Evolutionary conservation across 106 monocot genomes (phyloP), one percentile per base, ranked within the genome.

Genomic region (Apostasia shenzhenica): DNA sequence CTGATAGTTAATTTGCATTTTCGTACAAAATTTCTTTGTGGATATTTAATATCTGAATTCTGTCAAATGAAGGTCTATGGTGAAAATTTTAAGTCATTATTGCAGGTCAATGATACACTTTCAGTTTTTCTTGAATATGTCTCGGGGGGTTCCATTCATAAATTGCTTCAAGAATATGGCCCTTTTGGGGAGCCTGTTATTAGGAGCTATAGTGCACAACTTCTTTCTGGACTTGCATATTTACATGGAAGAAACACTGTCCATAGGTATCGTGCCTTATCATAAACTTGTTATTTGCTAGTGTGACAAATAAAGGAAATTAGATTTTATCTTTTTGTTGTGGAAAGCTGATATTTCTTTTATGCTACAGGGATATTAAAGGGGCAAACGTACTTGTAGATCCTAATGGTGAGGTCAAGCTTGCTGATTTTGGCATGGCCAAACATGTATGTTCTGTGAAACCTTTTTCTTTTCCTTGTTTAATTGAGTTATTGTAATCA

Each of bases 371-470:
- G 81, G 99, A 99, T 81, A 83, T 99, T 47, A 99, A 99, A 83
- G 93, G 99, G n/a, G 99, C 93, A 61, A 93, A 99, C 62, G 86
- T 99, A 88, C 93, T 99, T 77, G 99, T 99, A 13, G 99, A 80
- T 71, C 79, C 99, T 54, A 88, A 85, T 59, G 99, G 99, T 6
- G 83, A 88, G 70, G 71, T 99, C 68, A 99, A 99, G 65, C 84
- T 99, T 75, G 99, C 99, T 67, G 99, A 99, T 73, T 99, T 99
- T 78, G 99, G 99, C 77, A 93, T 99, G 99, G 93, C 99, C 65
- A 99, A 93, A 82, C 93, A 93, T 90, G 99, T 99, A 93, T 51
- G 83, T 48, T 65, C 65, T 9, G 48, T 48, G 65, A 48, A 65
- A 26, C 48, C 14, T 62, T 62, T 5, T 11, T 4, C 48, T 65